Percentiles rank a stretch among this genome's conserved stretches.
Conservation (phyloP, 768 basidiomycete genomes). For the Boletus barrowsii region DNA sequence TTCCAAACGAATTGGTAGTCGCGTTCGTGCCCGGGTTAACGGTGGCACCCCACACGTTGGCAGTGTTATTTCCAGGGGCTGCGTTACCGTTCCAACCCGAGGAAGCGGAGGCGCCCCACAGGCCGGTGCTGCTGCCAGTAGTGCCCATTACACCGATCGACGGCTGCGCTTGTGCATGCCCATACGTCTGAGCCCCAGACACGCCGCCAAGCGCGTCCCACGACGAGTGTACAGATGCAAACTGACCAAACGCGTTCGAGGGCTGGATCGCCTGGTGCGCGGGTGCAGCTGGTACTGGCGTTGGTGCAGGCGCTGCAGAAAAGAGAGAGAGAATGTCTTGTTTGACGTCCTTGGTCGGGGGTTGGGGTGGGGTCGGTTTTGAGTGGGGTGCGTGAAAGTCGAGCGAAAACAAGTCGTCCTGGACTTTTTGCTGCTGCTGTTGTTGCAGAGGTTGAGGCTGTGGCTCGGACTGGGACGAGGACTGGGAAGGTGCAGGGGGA, state of each 20-base stretch:
- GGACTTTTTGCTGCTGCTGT: constrained; percentile 33
- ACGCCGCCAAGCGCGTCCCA: constrained; percentile 25
- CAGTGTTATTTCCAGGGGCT: constrained; percentile 15
- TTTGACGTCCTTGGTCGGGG: constrained; percentile 68
- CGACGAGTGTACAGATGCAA: constrained; percentile 22
- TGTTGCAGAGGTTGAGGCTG: constrained; percentile 18
- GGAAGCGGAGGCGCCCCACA: constrained; percentile 54
- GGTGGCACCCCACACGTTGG: constrained; percentile 35
- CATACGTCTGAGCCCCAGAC: background rate
- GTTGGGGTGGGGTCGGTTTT: constrained; percentile 25
- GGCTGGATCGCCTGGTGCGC: constrained; percentile 19
- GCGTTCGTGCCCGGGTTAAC: constrained; percentile 9
- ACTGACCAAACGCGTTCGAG: constrained; percentile 37
- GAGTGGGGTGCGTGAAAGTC: constrained; percentile 71
- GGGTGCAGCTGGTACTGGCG: constrained; percentile 18
- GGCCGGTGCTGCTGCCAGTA: constrained; percentile 41
- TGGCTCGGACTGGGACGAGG: constrained; percentile 12
- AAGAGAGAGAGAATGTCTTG: constrained; percentile 86
- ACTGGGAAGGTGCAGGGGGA: background rate
- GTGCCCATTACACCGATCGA: constrained; percentile 54
- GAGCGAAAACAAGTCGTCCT: constrained; percentile 76
- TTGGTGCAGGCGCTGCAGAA: constrained; percentile 39
- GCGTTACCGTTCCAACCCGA: constrained; percentile 55
- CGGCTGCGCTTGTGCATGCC: constrained; percentile 15
- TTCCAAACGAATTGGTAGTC: too few relatives aligned